phyloP scores from a whole-genome alignment of 257 asterid species.

The Salvia rosmarinus region DNA sequence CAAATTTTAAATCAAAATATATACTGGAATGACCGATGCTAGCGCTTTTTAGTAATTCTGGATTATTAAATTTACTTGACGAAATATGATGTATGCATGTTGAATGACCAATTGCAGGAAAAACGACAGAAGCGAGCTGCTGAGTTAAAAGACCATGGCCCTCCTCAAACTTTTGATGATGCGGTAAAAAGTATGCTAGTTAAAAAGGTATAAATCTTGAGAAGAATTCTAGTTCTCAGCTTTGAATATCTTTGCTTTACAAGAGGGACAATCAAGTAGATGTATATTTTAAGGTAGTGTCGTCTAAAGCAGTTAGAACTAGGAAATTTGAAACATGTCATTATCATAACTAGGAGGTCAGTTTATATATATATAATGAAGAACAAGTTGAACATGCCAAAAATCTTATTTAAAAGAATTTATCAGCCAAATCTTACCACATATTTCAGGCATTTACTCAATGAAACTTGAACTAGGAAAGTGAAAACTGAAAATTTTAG shows the following conservation, averaged over 20 bases:
- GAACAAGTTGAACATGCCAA: neutral
- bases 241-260: no score
- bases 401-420: neutral
- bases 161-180: slow-evolving; percentile 66
- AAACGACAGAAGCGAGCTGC: slow-evolving; percentile 72
- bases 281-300: neutral
- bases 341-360: neutral
- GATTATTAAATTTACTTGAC: neutral
- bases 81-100: neutral
- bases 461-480: no score
- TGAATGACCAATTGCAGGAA: slow-evolving; percentile 49
- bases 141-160: slow-evolving; percentile 52
- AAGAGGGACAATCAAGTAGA: no score
- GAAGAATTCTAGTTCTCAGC: no score
- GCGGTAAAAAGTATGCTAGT: slow-evolving; percentile 58
- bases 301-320: neutral
- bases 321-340: neutral
- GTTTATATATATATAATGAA: neutral
- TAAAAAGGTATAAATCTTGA: slow-evolving; percentile 53
- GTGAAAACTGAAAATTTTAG: neutral
- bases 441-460: neutral
- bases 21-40: no score
- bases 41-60: neutral
- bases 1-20: neutral
- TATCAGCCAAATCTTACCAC: neutral